phyloP scores from a whole-genome alignment of 2,329 filamentous ascomycete genomes.

The Fusarium concolor region DNA sequence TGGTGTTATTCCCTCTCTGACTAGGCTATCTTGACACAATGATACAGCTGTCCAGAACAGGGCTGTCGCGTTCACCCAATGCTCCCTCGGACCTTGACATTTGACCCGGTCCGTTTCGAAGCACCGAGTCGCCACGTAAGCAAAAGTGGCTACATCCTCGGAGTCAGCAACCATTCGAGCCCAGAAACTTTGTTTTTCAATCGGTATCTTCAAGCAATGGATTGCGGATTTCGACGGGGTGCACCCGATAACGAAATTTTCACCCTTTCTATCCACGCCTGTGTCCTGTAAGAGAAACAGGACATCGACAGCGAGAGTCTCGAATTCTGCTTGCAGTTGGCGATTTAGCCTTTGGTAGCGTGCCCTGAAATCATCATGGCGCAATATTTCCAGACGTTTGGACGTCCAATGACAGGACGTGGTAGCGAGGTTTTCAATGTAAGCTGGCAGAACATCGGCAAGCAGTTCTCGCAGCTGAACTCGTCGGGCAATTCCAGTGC shows the following conservation, averaged over 20 bases:
- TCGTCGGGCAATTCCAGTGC: fast-evolving
- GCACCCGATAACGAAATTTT: fast-evolving
- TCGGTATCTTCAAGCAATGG: fast-evolving
- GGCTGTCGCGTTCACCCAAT: fast-evolving
- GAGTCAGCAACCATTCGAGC: background rate
- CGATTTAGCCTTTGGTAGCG: fast-evolving
- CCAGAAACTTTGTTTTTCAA: background rate
- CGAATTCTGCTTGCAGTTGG: fast-evolving
- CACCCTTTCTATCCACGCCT: fast-evolving
- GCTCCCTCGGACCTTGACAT: fast-evolving
- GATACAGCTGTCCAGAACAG: fast-evolving
- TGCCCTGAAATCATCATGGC: fast-evolving
- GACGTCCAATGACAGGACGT: too few relatives aligned
- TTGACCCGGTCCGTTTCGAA: fast-evolving
- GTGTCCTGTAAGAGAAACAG: background rate
- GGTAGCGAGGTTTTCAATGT: fast-evolving
- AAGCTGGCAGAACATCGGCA: fast-evolving
- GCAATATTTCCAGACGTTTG: fast-evolving
- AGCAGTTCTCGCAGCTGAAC: fast-evolving
- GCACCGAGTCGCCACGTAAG: fast-evolving
- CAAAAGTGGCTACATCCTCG: fast-evolving
- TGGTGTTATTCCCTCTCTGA: too few relatives aligned
- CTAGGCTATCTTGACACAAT: fast-evolving
- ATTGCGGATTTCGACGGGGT: fast-evolving
- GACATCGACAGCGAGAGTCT: fast-evolving